Evolutionary conservation across 225 moss, liverwort and hornwort species (phyloP).

Genomic region (Lunularia cruciata): DNA sequence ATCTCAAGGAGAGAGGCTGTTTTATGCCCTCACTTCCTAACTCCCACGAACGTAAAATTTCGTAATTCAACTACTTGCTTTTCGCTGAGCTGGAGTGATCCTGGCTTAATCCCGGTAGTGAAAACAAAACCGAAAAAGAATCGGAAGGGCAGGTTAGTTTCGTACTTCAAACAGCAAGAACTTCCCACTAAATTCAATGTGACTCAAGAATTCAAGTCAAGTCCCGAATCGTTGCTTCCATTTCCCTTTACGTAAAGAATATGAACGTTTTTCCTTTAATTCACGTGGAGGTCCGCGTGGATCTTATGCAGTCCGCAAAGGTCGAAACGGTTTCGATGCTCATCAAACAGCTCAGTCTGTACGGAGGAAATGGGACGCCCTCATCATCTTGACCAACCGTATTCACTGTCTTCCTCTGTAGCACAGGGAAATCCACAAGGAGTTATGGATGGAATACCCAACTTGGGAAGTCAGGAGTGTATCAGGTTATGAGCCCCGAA

Average conservation of each 20-base stretch:
- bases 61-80: not conserved
- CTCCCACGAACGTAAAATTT: not conserved
- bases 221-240: too few relatives aligned
- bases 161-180: too few relatives aligned
- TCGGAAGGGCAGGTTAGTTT: constrained; percentile 7
- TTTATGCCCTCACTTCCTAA: not conserved
- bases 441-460: constrained; percentile 76
- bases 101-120: not conserved
- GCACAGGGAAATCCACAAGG: constrained; percentile 39
- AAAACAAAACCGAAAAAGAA: constrained; percentile 14
- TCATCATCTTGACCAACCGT: constrained; percentile 2
- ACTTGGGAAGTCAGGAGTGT: constrained; percentile 49
- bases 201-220: too few relatives aligned
- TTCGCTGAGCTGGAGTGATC: constrained; percentile 14
- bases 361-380: not conserved
- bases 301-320: not conserved
- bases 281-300: not conserved
- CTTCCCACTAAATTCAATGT: too few relatives aligned
- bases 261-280: not conserved
- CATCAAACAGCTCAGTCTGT: not conserved
- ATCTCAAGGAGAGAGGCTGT: not conserved
- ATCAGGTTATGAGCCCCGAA: constrained; percentile 64
- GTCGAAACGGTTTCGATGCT: too few relatives aligned
- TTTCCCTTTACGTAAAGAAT: too few relatives aligned
- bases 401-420: constrained; percentile 21